phyloP scores from a whole-genome alignment of 495 filamentous ascomycete species.

The Aspergillus saccharolyticus region DNA sequence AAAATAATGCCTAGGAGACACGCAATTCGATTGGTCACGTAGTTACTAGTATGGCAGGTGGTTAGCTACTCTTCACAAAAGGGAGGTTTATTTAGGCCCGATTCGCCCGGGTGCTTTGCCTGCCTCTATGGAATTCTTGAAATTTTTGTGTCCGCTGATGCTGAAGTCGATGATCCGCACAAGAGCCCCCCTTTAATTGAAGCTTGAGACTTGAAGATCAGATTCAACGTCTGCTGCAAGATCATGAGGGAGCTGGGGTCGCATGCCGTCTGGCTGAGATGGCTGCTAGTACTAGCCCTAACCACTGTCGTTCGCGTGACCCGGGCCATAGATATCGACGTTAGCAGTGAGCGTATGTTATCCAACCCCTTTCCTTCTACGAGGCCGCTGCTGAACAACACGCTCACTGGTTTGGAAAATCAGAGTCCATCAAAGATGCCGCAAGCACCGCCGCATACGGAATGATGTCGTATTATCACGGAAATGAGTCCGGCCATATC shows the following conservation, averaged over 20 bases:
- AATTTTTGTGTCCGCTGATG: too few species aligned
- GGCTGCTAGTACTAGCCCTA: not conserved
- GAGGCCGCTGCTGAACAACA: not conserved
- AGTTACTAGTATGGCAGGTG: too few species aligned
- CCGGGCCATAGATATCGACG: not conserved
- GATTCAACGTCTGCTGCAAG: not conserved
- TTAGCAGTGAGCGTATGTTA: conserved; percentile 4
- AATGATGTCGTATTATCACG: conserved; percentile 62
- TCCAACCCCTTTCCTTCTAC: too few species aligned
- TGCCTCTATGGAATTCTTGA: too few species aligned
- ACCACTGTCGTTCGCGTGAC: not conserved
- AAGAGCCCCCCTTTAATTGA: not conserved
- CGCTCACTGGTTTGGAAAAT: too few species aligned
- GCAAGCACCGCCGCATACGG: conserved; percentile 52
- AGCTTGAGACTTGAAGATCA: not conserved
- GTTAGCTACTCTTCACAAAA: too few species aligned
- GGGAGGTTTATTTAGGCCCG: too few species aligned
- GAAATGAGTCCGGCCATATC: conserved; percentile 50
- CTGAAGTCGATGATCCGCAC: not conserved
- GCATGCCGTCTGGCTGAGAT: not conserved
- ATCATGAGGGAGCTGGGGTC: not conserved
- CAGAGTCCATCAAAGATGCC: conserved; percentile 62
- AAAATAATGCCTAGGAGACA: not conserved
- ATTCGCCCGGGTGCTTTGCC: too few species aligned
- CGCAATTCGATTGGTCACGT: too few species aligned